Conservation (phyloP, 345 rosid genomes). For the Eucalyptus decipiens region DNA sequence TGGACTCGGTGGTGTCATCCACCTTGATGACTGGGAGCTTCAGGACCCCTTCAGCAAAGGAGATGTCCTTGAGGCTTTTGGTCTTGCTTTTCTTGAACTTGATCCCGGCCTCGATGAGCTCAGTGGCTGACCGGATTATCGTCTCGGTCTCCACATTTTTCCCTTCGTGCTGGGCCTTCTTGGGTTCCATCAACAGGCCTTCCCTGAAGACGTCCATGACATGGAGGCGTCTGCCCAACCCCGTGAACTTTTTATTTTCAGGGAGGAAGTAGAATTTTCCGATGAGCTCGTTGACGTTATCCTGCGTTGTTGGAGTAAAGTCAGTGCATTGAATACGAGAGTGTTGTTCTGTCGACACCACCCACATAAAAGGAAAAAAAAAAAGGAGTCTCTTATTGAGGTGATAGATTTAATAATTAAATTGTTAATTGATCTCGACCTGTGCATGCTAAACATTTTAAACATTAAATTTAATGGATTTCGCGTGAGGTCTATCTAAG, state of each 20-base stretch:
- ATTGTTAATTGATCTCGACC: neutral
- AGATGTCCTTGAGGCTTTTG: neutral
- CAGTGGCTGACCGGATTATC: neutral
- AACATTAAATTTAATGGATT: too few relatives aligned
- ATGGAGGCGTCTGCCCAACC: neutral
- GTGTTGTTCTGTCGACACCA: neutral
- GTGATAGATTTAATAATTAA: neutral
- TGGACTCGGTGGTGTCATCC: neutral
- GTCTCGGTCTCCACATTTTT: neutral
- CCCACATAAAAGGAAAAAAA: neutral
- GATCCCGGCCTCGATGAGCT: neutral
- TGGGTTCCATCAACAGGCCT: neutral
- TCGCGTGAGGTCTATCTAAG: rapidly evolving
- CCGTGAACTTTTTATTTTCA: rapidly evolving
- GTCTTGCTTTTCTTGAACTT: neutral
- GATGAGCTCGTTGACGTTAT: neutral
- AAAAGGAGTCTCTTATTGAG: neutral
- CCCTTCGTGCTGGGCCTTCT: neutral
- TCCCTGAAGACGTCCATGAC: neutral
- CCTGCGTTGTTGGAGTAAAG: neutral
- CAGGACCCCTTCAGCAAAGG: neutral
- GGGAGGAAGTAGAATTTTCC: rapidly evolving
- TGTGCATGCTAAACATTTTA: neutral
- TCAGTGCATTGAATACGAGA: neutral
- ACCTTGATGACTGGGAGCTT: neutral